Evolutionary conservation across 495 filamentous ascomycete species (phyloP), one percentile per base, ranked within the genome.

Genomic region (Neurospora sp.): DNA sequence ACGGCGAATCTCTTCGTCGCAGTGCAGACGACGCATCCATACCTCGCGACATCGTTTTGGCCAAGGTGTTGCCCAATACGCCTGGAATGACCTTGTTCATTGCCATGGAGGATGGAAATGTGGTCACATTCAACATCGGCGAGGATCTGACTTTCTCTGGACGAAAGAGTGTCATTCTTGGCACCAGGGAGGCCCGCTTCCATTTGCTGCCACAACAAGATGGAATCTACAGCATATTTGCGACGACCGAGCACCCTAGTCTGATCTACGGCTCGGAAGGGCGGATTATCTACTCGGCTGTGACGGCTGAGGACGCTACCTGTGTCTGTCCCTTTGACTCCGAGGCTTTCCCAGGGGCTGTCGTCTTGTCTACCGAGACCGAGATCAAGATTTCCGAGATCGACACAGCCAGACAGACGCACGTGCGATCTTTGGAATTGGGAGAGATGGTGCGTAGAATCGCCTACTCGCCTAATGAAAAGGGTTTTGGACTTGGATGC

Each of bases 21-120:
- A 87, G 89, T 11, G 88, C 88, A 35, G 89, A 92, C 71, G 85
- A 88, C 27, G 88, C 90, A 14, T 90, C 92, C 10, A 90, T 97
- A 69, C 96, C 96, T 5, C 87, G 94, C 23, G 94, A 93, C 69
- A 87, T 98, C 5, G 88, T 92, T 3, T 84, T 98, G 12, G 90
- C 91, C 5, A 88, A 92, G 66, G 84, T 98, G 2, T 86, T 97
- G 16, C 87, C 88, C 18, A 69, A 78, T 46, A 48, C 79, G 5
- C 76, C 82, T 41, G 85, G 85, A 0, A 90, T 93, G 2, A 97
- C 92, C 0, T 83, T 99, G 3, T 94, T 99, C 74, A 85, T 97
- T 37, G 92, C 94, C n/a, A 93, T 97, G 90, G 93, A 95, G 27
- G 95, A 98, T 81, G 96, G 96, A 35, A 92, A 92, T 76, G 92